Conservation (phyloP, 1,284 basidiomycete species). For the Rhodotorula sp. region DNA sequence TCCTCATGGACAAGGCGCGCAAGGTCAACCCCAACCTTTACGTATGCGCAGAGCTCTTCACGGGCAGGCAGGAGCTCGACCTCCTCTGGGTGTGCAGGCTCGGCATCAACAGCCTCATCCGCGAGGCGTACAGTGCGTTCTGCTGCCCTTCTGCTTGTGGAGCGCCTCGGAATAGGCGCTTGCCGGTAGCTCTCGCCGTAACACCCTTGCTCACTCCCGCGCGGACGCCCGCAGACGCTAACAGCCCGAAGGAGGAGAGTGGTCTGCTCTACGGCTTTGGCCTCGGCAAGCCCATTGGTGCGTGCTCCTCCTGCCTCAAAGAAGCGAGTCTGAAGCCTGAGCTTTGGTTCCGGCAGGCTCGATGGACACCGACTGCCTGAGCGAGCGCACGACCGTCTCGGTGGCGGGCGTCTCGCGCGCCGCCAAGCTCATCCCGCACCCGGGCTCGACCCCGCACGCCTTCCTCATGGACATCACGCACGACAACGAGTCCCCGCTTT, state of each 20-base stretch:
- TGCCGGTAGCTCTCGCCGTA: too few relatives aligned
- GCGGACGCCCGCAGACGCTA: constrained; percentile 57
- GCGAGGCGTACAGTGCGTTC: constrained; percentile 72
- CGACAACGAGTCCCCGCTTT: constrained; percentile 86
- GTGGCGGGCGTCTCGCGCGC: constrained; percentile 73
- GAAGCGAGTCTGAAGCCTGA: too few relatives aligned
- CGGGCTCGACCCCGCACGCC: constrained; percentile 84
- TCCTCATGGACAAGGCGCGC: constrained; percentile 87
- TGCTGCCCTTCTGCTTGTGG: too few relatives aligned
- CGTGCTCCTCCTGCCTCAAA: constrained; percentile 39
- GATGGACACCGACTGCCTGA: constrained; percentile 84
- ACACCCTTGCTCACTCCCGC: background rate
- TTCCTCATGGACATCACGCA: constrained; percentile 92
- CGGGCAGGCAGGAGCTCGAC: constrained; percentile 92
- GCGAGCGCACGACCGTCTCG: constrained; percentile 62
- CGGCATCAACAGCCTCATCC: constrained; percentile 86
- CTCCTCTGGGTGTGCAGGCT: constrained; percentile 83
- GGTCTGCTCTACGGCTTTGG: constrained; percentile 82
- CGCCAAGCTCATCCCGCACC: constrained; percentile 73
- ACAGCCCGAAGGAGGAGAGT: constrained; percentile 82
- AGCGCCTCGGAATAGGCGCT: too few relatives aligned
- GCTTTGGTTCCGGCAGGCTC: constrained; percentile 62
- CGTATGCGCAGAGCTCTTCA: constrained; percentile 95
- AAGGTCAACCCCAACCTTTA: constrained; percentile 87
- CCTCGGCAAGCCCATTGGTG: constrained; percentile 84